Evolutionary conservation across 805 yeast genomes (phyloP).

Genomic region (Brettanomyces sp.): DNA sequence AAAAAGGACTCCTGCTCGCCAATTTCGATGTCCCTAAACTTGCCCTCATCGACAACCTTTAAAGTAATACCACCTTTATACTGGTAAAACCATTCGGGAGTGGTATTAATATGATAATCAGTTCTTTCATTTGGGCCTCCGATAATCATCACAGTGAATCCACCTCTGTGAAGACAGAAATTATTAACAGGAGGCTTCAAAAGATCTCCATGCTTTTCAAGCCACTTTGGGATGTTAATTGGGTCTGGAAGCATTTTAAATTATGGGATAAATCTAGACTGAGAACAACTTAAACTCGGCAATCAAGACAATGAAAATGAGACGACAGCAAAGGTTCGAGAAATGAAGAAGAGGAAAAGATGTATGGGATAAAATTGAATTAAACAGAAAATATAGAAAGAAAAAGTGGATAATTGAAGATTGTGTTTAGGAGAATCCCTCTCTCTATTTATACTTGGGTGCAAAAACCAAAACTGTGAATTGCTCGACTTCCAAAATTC

Average conservation of each 20-base stretch:
- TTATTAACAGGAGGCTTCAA: slow-evolving; percentile 90
- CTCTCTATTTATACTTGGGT: too few species aligned
- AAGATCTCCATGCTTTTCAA: slow-evolving; percentile 62
- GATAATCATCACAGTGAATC: slow-evolving; percentile 89
- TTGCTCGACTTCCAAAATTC: too few species aligned
- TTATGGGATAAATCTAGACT: not conserved
- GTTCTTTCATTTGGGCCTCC: slow-evolving; percentile 95
- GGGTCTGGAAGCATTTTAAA: slow-evolving; percentile 49
- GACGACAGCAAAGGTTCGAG: too few species aligned
- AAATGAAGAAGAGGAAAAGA: too few species aligned
- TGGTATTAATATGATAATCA: slow-evolving; percentile 86
- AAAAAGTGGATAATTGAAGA: too few species aligned
- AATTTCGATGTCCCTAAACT: slow-evolving; percentile 65
- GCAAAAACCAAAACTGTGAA: too few species aligned
- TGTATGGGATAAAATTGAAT: too few species aligned
- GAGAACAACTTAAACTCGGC: not conserved
- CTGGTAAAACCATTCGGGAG: slow-evolving; percentile 91
- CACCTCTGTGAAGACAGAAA: slow-evolving; percentile 82
- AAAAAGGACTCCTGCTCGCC: slow-evolving; percentile 84
- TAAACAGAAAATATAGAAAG: too few species aligned
- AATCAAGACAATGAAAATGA: too few species aligned
- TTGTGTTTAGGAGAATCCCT: too few species aligned
- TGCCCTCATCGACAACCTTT: slow-evolving; percentile 72
- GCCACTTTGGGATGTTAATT: slow-evolving; percentile 73
- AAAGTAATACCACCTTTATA: slow-evolving; percentile 80